A percentile compares a stretch with the other conserved stretches of the same genome.
These are phyloP conservation scores for Salvia hispanica DNA, from an alignment of 257 asterid species.

Conservation along the genomic window DNA sequence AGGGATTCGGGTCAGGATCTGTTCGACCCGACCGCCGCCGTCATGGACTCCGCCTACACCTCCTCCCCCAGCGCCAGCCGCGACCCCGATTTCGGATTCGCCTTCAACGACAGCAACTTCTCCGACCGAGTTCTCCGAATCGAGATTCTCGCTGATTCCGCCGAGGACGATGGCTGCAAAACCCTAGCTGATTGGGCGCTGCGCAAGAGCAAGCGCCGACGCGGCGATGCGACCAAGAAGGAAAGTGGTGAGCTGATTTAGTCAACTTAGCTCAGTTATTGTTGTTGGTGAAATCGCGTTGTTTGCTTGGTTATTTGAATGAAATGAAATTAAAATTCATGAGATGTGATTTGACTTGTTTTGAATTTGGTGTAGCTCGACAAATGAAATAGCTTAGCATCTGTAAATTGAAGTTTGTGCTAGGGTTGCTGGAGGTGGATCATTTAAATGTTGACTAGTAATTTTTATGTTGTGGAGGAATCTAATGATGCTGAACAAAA, in stretches of 20 bases:
- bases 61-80: slow-evolving; percentile 51
- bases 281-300: slow-evolving; percentile 1
- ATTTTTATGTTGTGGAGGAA: background rate
- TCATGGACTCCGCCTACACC: slow-evolving; percentile 60
- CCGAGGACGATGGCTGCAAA: slow-evolving; percentile 50
- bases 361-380: slow-evolving; percentile 1
- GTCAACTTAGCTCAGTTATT: slow-evolving; percentile 13
- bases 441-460: background rate
- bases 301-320: background rate
- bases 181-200: slow-evolving; percentile 85
- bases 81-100: slow-evolving; percentile 82
- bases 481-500: background rate
- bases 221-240: slow-evolving; percentile 52
- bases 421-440: slow-evolving; percentile 15
- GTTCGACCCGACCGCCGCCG: slow-evolving; percentile 73
- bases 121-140: slow-evolving; percentile 81
- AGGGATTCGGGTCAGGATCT: slow-evolving; percentile 78
- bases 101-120: slow-evolving; percentile 83
- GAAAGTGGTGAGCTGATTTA: slow-evolving; percentile 48
- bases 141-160: slow-evolving; percentile 67
- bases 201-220: slow-evolving; percentile 70
- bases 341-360: background rate
- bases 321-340: background rate
- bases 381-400: background rate
- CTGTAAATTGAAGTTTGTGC: background rate